Evolutionary conservation across 2,329 filamentous ascomycete species (phyloP).

Genomic region (Claviceps humidiphila): DNA sequence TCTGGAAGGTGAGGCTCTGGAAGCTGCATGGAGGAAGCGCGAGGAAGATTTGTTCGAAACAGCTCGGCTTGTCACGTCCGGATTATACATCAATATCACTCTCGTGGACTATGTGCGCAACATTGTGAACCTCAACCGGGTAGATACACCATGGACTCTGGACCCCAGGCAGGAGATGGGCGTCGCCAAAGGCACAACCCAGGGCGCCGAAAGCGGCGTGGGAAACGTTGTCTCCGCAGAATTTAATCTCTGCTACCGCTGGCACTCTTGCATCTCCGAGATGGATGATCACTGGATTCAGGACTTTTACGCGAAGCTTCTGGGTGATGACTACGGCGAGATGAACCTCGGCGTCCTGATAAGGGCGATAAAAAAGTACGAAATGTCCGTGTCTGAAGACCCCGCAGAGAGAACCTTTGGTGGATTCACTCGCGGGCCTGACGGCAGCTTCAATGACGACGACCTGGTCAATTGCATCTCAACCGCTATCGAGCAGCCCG

Average conservation of each 20-base stretch:
- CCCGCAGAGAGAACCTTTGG: constrained; percentile 57
- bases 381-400: constrained; percentile 47
- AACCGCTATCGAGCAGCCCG: constrained; percentile 62
- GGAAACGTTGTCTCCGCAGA: constrained; percentile 79
- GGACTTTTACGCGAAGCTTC: constrained; percentile 49
- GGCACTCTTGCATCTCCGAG: constrained; percentile 63
- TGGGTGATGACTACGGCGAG: constrained; percentile 39
- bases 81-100: constrained; percentile 68
- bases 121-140: constrained; percentile 46
- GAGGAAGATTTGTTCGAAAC: constrained; percentile 74
- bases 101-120: constrained; percentile 68
- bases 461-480: constrained; percentile 59
- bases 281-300: constrained; percentile 74
- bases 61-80: constrained; percentile 58
- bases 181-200: constrained; percentile 35
- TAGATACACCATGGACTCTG: constrained; percentile 66
- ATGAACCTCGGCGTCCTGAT: constrained; percentile 49
- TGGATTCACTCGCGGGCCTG: constrained; percentile 46
- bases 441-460: constrained; percentile 63
- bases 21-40: constrained; percentile 49
- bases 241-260: constrained; percentile 80
- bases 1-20: constrained; percentile 34
- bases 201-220: constrained; percentile 53
- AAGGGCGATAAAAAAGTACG: constrained; percentile 48
- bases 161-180: constrained; percentile 62